These are phyloP conservation scores for Musa schizocarpa DNA, from an alignment of 176 grass and related monocot genomes.

Conservation along the genomic window DNA sequence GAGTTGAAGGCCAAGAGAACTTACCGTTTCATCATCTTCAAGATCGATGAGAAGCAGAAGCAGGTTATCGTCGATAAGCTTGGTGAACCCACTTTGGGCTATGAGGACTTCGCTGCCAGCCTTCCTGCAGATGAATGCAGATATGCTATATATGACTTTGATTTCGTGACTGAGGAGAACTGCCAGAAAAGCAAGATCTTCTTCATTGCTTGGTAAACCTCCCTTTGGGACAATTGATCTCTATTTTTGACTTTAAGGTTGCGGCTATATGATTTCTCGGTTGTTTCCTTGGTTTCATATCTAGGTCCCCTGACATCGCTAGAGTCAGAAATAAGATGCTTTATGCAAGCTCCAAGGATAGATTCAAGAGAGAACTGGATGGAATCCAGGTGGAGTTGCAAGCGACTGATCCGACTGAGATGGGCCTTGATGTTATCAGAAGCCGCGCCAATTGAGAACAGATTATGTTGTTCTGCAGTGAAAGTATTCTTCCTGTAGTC, in stretches of 20 bases:
- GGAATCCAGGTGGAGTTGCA: not conserved
- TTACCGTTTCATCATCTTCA: not conserved
- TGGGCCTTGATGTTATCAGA: not conserved
- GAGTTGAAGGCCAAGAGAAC: not conserved
- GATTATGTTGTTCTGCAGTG: not conserved
- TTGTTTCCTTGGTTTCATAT: not conserved
- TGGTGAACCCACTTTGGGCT: not conserved
- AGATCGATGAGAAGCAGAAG: not conserved
- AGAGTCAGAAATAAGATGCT: not conserved
- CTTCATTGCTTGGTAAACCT: not conserved
- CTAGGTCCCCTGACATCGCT: not conserved
- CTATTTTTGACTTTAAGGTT: not conserved
- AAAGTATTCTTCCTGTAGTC: not conserved
- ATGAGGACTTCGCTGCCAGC: not conserved
- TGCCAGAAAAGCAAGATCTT: not conserved
- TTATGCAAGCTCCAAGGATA: not conserved
- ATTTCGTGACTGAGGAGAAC: not conserved
- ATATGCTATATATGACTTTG: not conserved
- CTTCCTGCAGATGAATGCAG: not conserved
- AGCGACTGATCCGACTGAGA: not conserved
- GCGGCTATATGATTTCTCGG: not conserved
- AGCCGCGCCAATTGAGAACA: not conserved
- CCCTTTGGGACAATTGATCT: not conserved
- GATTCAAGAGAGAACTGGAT: not conserved
- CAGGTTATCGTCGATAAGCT: not conserved